phyloP scores from a whole-genome alignment of 2,329 filamentous ascomycete species.

The Escovopsis sp. region DNA sequence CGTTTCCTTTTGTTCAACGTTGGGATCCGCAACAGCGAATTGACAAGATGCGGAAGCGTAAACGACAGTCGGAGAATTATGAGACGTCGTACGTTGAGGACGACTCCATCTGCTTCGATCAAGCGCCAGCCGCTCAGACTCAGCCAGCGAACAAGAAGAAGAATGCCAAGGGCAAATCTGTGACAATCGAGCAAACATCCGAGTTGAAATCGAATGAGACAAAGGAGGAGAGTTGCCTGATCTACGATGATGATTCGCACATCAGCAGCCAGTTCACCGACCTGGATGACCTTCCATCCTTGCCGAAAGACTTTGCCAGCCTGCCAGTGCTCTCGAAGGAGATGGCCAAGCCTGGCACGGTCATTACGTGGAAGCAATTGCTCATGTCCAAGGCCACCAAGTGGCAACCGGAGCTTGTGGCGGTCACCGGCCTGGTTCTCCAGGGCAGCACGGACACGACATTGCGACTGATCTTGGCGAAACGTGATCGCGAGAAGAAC shows the following conservation, averaged over 20 bases:
- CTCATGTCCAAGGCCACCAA: constrained; percentile 45
- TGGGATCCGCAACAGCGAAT: constrained; percentile 65
- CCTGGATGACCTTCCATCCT: constrained; percentile 45
- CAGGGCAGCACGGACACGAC: constrained; percentile 33
- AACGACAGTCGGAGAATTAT: constrained; percentile 27
- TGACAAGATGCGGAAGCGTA: constrained; percentile 30
- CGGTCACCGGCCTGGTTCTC: constrained; percentile 53
- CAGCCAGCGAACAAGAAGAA: constrained; percentile 13
- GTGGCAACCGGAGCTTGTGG: constrained; percentile 50
- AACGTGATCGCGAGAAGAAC: constrained; percentile 46
- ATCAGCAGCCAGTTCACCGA: constrained; percentile 31
- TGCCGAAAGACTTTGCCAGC: constrained; percentile 41
- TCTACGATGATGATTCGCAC: constrained; percentile 23
- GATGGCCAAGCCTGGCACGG: constrained; percentile 41
- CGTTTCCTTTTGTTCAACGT: constrained; percentile 78
- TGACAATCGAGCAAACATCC: constrained; percentile 6
- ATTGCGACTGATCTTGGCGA: constrained; percentile 51
- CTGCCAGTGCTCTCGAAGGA: constrained; percentile 35
- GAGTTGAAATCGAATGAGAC: background rate
- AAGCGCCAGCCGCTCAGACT: constrained; percentile 23
- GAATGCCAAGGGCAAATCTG: constrained; percentile 24
- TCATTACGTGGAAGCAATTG: constrained; percentile 55
- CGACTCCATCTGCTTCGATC: constrained; percentile 15
- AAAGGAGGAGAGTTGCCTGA: constrained; percentile 21
- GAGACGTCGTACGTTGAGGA: constrained; percentile 15